These are phyloP conservation scores for Adansonia madagascariensis DNA, from an alignment of 441 rosid genomes.

Conservation along the genomic window DNA sequence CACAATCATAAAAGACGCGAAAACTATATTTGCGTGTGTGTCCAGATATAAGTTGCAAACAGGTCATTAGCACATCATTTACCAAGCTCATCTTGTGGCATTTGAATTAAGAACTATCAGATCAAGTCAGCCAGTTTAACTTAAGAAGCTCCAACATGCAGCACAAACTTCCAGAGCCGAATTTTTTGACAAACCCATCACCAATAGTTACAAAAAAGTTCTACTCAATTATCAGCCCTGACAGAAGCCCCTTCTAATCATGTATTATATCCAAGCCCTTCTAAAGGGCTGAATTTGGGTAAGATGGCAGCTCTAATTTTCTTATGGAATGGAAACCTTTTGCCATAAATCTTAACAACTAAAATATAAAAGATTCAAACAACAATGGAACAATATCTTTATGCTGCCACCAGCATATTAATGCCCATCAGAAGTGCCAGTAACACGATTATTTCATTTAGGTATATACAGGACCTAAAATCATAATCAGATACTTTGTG, in stretches of 20 bases:
- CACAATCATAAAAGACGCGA: constrained; percentile 17
- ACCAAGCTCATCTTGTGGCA: background rate
- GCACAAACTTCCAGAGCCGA: background rate
- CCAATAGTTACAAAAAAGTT: background rate
- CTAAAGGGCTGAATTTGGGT: background rate
- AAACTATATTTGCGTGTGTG: background rate
- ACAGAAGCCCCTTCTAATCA: background rate
- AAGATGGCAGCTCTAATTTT: constrained; percentile 16
- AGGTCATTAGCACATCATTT: background rate
- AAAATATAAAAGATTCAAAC: background rate
- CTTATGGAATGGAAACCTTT: background rate
- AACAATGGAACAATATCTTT: background rate
- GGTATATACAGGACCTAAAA: background rate
- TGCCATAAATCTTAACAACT: background rate
- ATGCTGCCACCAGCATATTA: constrained; percentile 9
- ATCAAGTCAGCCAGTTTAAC: constrained; percentile 1
- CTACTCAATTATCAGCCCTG: background rate
- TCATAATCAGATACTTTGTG: constrained; percentile 21
- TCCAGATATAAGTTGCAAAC: background rate
- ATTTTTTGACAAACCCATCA: constrained; percentile 1
- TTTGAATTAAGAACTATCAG: background rate
- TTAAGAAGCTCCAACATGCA: constrained; percentile 13
- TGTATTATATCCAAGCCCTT: background rate
- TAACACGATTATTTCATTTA: constrained; percentile 15
- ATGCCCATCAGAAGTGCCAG: background rate